phyloP scores from a whole-genome alignment of 805 yeast species.

The Lipomyces mesembrius region DNA sequence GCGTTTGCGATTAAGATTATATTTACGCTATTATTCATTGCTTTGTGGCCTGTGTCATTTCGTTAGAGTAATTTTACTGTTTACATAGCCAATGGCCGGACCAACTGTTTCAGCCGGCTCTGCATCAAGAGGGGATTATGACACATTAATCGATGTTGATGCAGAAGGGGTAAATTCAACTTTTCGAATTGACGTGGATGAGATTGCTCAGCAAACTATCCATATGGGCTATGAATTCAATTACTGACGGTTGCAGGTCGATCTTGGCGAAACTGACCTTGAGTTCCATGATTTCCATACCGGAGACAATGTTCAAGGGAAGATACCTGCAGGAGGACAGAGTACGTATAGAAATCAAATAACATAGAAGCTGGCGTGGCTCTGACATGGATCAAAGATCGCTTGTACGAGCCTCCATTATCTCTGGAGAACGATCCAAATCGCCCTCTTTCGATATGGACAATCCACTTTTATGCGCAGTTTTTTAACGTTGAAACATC shows the following conservation, averaged over 20 bases:
- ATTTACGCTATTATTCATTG: neutral
- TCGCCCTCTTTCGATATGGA: constrained; percentile 30
- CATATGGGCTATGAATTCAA: neutral
- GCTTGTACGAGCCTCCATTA: constrained; percentile 23
- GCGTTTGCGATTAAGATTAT: no score
- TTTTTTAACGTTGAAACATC: constrained; percentile 72
- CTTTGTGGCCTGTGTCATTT: neutral
- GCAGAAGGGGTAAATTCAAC: constrained; percentile 26
- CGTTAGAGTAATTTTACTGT: neutral
- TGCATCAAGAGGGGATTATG: constrained; percentile 25
- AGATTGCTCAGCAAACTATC: neutral
- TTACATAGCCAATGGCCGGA: constrained; percentile 13
- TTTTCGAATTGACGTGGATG: neutral
- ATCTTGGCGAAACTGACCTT: constrained; percentile 37
- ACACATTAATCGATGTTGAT: constrained; percentile 35
- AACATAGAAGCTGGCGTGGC: neutral
- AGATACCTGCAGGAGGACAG: constrained; percentile 32
- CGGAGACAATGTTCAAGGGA: constrained; percentile 35
- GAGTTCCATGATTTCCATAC: constrained; percentile 39
- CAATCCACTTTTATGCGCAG: constrained; percentile 39
- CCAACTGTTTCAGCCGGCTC: neutral
- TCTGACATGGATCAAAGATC: constrained; percentile 1
- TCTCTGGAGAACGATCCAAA: constrained; percentile 29
- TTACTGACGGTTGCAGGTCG: constrained; percentile 19
- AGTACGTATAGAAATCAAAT: constrained; percentile 11